phyloP scores from a whole-genome alignment of 768 basidiomycete species.

The Lactarius sanguifluus region DNA sequence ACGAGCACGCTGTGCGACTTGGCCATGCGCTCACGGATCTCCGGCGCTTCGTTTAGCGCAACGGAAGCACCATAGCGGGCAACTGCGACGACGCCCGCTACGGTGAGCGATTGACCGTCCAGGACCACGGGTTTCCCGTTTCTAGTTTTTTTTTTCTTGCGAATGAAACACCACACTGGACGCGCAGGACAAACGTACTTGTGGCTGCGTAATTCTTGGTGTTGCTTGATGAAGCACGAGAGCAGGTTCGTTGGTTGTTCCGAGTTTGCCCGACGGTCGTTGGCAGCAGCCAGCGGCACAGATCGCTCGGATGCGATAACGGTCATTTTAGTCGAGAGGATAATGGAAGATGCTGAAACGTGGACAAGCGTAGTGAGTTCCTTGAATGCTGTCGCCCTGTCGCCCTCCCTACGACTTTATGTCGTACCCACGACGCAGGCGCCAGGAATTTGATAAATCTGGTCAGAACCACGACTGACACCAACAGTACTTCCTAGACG shows the following conservation, averaged over 20 bases:
- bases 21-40: conserved; percentile 51
- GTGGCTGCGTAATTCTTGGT: conserved; percentile 62
- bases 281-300: not conserved
- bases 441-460: not conserved
- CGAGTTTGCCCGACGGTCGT: not conserved
- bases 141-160: conserved; percentile 38
- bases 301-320: not conserved
- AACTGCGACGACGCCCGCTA: conserved; percentile 75
- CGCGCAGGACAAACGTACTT: conserved; percentile 44
- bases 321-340: conserved; percentile 4
- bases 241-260: conserved; percentile 42
- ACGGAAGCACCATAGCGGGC: conserved; percentile 62
- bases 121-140: conserved; percentile 63
- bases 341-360: not conserved
- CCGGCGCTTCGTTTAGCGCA: conserved; percentile 48
- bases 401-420: not conserved
- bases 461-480: not conserved
- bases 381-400: not conserved
- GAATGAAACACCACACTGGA: not conserved
- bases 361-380: not conserved
- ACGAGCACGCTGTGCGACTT: conserved; percentile 63
- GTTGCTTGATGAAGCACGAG: conserved; percentile 55
- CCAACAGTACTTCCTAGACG: not conserved
- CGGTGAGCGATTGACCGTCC: conserved; percentile 68
- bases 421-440: not conserved